Base-by-base conservation (phyloP, 192 early-diverging fungal species). In the Linnemannia exigua region DNA sequence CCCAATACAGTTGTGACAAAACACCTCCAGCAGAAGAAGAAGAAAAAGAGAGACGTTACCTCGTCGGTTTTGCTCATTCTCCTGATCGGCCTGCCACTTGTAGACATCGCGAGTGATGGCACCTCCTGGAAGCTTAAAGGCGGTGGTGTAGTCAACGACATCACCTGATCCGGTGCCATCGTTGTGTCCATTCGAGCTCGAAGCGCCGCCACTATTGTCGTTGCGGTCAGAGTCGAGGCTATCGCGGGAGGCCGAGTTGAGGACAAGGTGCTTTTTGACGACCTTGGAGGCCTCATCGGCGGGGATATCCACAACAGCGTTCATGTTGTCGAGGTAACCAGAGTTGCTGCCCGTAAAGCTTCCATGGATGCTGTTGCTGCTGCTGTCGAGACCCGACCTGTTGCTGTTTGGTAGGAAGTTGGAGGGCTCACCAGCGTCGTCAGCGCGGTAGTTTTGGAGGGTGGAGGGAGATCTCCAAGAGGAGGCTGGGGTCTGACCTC, bases 71-170 rank as follows among this genome's bases (percentile, higher is more conserved):
- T 90, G 88, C 52, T 89, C 90, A 70, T 88, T 90, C 50, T 94
- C 92, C 47, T 93, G 82, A 75, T 94, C 91, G 63, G 97, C 93
- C 28, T 94, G 91, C 95, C 96, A 97, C 88, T 96, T 94, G 87
- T 98, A 98, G 74, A 98, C 94, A 71, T 97, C 94, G 71, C 95
- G 93, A 5, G 97, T 97, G 76, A 95, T 95, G 75, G 95, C 94
- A 38, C 95, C 96, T 38, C 94, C 94, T 28, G 91, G 89, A 36
- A 96, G 77, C 51, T 89, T 91, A 79, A 93, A 91, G 22, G 87
- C 82, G 25, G 79, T 89, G 14, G 79, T 78, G 38, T 82, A 82
- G 69, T 78, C 79, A 36, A 75, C 77, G 50, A 73, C 76, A 61
- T 17, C 75, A 68, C 48, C 68, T 33, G 76, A 38, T n/a, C 82